A percentile compares a stretch with the other conserved stretches of the same genome.
Conservation (phyloP, 495 filamentous ascomycete species). For the Platismatia glauca region DNA sequence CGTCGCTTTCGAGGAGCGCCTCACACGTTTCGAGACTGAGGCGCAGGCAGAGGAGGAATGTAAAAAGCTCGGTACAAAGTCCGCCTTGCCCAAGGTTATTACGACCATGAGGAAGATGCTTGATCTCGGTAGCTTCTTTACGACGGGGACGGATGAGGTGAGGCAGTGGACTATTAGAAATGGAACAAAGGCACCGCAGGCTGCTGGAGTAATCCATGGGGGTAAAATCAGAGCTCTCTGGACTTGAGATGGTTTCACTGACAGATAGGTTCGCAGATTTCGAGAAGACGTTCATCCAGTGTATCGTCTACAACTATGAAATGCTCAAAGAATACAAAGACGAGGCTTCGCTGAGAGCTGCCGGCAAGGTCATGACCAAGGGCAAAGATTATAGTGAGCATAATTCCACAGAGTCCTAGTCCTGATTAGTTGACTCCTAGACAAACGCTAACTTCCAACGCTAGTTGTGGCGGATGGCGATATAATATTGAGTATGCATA, state of each 20-base stretch:
- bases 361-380: conserved; percentile 96
- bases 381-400: conserved; percentile 93
- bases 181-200: conserved; percentile 92
- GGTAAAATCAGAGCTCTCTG: conserved; percentile 18
- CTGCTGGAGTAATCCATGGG: conserved; percentile 95
- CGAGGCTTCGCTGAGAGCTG: conserved; percentile 79
- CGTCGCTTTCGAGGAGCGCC: conserved; percentile 82
- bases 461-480: neutral
- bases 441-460: no score
- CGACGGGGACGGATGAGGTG: conserved; percentile 91
- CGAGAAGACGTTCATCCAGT: conserved; percentile 99
- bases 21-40: conserved; percentile 68
- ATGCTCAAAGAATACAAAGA: conserved; percentile 58
- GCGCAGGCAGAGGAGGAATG: conserved; percentile 77
- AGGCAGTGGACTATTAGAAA: conserved; percentile 97
- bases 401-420: neutral
- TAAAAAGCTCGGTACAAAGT: conserved; percentile 80
- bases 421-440: neutral
- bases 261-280: conserved; percentile 50
- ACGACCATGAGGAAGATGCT: conserved; percentile 89
- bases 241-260: neutral
- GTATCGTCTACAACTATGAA: conserved; percentile 71
- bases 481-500: neutral
- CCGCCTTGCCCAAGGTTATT: conserved; percentile 85
- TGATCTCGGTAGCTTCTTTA: conserved; percentile 92